These are phyloP conservation scores for Botryotinia convoluta DNA, from an alignment of 2,329 filamentous ascomycete genomes.

Conservation along the genomic window DNA sequence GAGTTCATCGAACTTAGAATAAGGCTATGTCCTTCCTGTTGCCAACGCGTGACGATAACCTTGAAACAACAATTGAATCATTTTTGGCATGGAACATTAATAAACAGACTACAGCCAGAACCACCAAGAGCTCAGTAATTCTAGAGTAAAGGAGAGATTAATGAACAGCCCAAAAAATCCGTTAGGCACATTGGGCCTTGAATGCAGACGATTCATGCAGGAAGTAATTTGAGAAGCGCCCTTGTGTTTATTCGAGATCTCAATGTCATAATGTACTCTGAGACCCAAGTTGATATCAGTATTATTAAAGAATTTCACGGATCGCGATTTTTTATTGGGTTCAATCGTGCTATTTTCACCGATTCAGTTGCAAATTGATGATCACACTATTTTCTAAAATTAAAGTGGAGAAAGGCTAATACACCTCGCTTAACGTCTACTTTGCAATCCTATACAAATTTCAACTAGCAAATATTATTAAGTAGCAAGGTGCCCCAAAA, in stretches of 20 bases:
- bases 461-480: background rate
- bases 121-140: background rate
- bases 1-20: background rate
- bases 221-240: background rate
- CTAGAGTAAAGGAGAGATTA: background rate
- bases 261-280: background rate
- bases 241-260: background rate
- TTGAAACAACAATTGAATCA: background rate
- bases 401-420: background rate
- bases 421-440: background rate
- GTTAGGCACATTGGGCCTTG: background rate
- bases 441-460: background rate
- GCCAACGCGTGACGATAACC: background rate
- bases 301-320: background rate
- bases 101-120: background rate
- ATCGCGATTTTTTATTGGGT: background rate
- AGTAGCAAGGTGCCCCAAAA: background rate
- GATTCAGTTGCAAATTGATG: background rate
- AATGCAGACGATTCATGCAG: background rate
- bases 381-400: background rate
- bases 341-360: background rate
- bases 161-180: background rate
- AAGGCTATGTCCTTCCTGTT: background rate
- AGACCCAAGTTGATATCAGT: background rate
- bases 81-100: background rate